Base-by-base conservation (phyloP, 1,139 yeast species). In the Geotrichum europaeum region DNA sequence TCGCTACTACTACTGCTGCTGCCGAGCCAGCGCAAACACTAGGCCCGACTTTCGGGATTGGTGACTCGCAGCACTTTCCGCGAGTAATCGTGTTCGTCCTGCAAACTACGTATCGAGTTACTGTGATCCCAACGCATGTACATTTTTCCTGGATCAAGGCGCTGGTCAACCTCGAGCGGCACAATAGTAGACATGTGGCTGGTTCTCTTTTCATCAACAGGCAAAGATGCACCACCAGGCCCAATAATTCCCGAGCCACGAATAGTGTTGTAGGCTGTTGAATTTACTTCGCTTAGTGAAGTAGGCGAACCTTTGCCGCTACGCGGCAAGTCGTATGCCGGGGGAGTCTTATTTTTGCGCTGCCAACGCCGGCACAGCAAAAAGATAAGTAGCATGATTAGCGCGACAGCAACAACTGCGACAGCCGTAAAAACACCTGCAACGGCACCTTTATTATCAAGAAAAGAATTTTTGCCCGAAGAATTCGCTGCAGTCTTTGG, bases 341-440 rank as follows among this genome's bases (percentile, higher is more conserved):
- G 61, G 34, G 63, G 65, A 5, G 68, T 69, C 51, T 64, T 64
- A 7, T 64, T 67, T 24, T 63, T 64, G 18, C 63, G 61, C n/a
- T 63, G 56, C 20, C 62, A 66, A 54, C 69, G 64, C 3, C 58
- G 55, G 54, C 70, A 62, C 53, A 66, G 66, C 51, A 71, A 63
- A 40, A 74, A 65, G 59, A 69, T 66, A 10, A 70, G 59, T 1
- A 77, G 62, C 1, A 64, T 71, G 1, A 82, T 64, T 1, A 83
- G 55, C 0, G 78, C 83, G 0, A 79, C 68, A 0, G 73, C 81
- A 2, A 82, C 83, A 3, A 85, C 69, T 1, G 87, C 90, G 5
- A 86, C 90, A 0, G 81, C 90, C 0, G 87, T 81, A 72, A 86
- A 86, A 0, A 86, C 84, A 13, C 91, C 91, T 0, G 89, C 91